Evolutionary conservation across 2,329 filamentous ascomycete species (phyloP), one percentile per base, ranked within the genome.

Genomic region (Penicillium hesseltinei): DNA sequence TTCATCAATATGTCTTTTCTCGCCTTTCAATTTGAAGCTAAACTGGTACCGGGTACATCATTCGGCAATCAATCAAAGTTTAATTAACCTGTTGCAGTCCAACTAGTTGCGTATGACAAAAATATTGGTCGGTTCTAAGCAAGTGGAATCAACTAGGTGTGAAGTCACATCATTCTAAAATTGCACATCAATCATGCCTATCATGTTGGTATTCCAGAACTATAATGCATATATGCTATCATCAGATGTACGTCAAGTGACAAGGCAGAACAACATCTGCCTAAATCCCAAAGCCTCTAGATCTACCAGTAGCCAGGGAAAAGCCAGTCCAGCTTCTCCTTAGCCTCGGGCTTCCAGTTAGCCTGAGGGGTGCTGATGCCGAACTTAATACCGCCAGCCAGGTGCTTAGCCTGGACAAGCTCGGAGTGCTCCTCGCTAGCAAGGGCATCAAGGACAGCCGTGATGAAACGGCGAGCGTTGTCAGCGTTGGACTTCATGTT

Each of bases 401-500:
- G 84, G 75, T 96, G 91, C 81, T 89, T 93, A 25, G 89, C 94
- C 59, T 82, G 78, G 40, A 97, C 86, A 56, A 94, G 75, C 57
- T 93, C 87, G 54, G 75, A 79, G 75, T 96, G 85, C 71, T 93
- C 89, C 58, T 90, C 83, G 72, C 89, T 88, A 67, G 85, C 87
- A 67, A 97, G 81, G 76, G 92, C 88, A 75, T 97, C 91, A 54
- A 99, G 80, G 44, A 97, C 92, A 33, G 90, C 91, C 36, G 86
- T 90, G 35, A 99, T 88, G 56, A 97, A 88, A 51, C 87, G 82
- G 73, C 88, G 88, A 35, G 94, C 94, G 71, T 97, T 99, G 71
- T 88, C 82, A 51, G 90, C 83, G 77, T 99, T 99, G 65, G 91
- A 89, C 73, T 89, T 88, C 94, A 99, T 99, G 77, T 96, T 91